Evolutionary conservation across 768 basidiomycete species (phyloP).

Genomic region (Nevesoporus exiguus): DNA sequence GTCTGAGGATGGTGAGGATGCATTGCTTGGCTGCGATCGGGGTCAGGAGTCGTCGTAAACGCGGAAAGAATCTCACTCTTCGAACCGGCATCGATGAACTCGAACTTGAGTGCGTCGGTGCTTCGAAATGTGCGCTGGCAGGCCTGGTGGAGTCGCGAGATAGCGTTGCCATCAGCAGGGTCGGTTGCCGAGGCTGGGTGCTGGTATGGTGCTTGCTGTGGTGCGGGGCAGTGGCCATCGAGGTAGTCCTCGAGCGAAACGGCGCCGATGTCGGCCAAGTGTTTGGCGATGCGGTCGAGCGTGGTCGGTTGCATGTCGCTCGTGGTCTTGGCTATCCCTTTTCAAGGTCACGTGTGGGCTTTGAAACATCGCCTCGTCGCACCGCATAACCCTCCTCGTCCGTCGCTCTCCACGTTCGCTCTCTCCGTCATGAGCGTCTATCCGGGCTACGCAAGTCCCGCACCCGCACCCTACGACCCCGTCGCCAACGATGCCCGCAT

Average conservation of each 20-base stretch:
- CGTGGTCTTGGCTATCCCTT: no score
- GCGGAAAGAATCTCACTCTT: constrained; percentile 30
- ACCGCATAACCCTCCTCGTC: no score
- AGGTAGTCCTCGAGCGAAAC: constrained; percentile 29
- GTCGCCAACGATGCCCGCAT: constrained; percentile 14
- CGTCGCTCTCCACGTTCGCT: not conserved
- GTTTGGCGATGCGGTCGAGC: constrained; percentile 24
- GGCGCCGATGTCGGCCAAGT: constrained; percentile 28
- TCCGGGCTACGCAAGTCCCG: constrained; percentile 9
- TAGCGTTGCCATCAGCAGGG: constrained; percentile 15
- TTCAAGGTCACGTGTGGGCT: not conserved
- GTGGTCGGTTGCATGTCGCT: not conserved
- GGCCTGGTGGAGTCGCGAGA: constrained; percentile 40
- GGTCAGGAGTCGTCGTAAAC: constrained; percentile 2
- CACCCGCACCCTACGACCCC: constrained; percentile 9
- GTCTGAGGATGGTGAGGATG: constrained; percentile 57
- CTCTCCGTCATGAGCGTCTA: constrained; percentile 18
- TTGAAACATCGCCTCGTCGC: no score
- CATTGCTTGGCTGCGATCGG: constrained; percentile 49
- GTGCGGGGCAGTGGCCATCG: not conserved
- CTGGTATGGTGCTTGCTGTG: not conserved
- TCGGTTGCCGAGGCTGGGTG: not conserved
- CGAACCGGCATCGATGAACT: constrained; percentile 40
- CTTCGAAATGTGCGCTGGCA: constrained; percentile 43
- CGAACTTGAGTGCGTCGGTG: constrained; percentile 42